A percentile compares a stretch with the other conserved stretches of the same genome.
These are phyloP conservation scores for Solanum bulbocastanum DNA, from an alignment of 257 asterid genomes.

Conservation along the genomic window DNA sequence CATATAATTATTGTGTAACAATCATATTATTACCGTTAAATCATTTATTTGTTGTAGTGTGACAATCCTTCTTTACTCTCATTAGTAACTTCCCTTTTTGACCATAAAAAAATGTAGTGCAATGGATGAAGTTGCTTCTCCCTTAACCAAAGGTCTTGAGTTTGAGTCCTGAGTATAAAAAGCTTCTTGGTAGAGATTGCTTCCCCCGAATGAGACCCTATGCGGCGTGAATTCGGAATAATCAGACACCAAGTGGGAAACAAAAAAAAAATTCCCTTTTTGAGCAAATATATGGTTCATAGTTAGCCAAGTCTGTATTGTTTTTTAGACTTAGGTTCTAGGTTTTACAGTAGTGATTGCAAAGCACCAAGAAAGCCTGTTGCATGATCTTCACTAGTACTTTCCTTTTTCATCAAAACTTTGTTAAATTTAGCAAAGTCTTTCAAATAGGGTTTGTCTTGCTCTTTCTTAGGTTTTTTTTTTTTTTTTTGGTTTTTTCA, in stretches of 20 bases:
- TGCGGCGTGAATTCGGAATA: no score
- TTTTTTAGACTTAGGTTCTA: neutral
- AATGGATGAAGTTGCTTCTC: no score
- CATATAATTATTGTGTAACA: no score
- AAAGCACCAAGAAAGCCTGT: neutral
- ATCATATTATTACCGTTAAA: neutral
- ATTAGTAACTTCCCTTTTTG: neutral
- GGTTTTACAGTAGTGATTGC: neutral
- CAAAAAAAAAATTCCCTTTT: neutral
- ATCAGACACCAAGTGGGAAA: no score
- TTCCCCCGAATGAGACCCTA: no score
- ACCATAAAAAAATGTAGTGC: no score
- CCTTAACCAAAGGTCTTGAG: no score
- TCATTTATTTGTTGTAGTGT: neutral
- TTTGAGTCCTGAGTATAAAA: no score
- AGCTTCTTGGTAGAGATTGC: no score
- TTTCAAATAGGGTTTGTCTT: neutral
- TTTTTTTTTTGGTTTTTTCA: no score
- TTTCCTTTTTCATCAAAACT: neutral
- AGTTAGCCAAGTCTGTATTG: neutral
- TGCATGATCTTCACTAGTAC: neutral
- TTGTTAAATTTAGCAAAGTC: no score
- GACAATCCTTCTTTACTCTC: neutral
- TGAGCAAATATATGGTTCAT: neutral
- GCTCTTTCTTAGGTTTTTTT: neutral